These are phyloP conservation scores for Scutellaria barbata DNA, from an alignment of 257 asterid species.

Conservation along the genomic window DNA sequence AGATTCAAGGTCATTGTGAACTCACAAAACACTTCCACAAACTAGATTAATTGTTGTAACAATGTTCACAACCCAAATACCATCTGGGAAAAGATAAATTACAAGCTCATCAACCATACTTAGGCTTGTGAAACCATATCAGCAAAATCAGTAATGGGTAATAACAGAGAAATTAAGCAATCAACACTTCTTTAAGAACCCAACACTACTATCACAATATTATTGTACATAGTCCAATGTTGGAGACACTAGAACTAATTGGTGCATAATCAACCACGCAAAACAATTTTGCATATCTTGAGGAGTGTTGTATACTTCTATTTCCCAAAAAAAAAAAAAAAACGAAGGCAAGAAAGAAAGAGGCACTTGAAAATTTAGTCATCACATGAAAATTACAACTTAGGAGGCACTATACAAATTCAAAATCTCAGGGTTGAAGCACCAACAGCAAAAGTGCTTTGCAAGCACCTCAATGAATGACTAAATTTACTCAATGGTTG, in stretches of 20 bases:
- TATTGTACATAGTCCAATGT: neutral
- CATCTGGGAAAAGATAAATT: neutral
- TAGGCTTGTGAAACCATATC: neutral
- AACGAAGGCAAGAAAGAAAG: neutral
- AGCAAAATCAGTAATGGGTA: neutral
- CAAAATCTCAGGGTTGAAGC: neutral
- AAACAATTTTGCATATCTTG: neutral
- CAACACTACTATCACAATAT: neutral
- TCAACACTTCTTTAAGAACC: conserved; percentile 9
- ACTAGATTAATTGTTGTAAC: conserved; percentile 1
- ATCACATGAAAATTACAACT: neutral
- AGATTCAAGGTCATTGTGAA: conserved; percentile 25
- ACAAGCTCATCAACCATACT: neutral
- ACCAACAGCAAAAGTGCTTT: conserved; percentile 9
- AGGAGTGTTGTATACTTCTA: neutral
- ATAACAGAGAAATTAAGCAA: conserved; percentile 10
- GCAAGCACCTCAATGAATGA: neutral
- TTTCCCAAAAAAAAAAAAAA: conserved; percentile 13
- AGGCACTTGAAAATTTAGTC: neutral
- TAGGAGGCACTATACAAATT: no score
- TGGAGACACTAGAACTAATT: neutral
- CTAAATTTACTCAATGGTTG: neutral
- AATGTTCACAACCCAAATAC: neutral
- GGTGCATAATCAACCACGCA: neutral
- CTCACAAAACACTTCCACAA: conserved; percentile 20